Percentiles rank a stretch among this genome's conserved stretches.
phyloP scores from a whole-genome alignment of 2,329 filamentous ascomycete genomes.

The Nothophaeocryptopus gaeumannii region DNA sequence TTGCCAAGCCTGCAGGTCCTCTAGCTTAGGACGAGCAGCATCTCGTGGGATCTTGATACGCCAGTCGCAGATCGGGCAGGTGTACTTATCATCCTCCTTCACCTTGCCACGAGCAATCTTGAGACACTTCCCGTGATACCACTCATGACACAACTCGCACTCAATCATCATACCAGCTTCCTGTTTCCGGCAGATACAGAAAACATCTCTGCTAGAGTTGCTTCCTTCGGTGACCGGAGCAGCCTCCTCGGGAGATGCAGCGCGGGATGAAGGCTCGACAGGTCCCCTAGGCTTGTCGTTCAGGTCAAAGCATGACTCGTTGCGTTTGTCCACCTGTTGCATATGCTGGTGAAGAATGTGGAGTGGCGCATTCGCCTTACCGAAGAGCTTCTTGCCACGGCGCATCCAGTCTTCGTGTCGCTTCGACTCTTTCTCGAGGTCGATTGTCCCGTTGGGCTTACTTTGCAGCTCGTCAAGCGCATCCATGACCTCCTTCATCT shows the following conservation, averaged over 20 bases:
- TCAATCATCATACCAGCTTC: constrained; percentile 99
- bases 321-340: constrained; percentile 86
- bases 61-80: constrained; percentile 97
- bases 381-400: constrained; percentile 94
- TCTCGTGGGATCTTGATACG: constrained; percentile 95
- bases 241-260: constrained; percentile 59
- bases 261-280: constrained; percentile 86
- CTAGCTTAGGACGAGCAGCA: constrained; percentile 89
- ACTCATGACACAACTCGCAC: constrained; percentile 96
- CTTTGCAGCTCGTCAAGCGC: constrained; percentile 85
- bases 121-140: constrained; percentile 97
- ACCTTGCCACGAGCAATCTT: constrained; percentile 98
- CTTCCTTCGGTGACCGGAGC: constrained; percentile 45
- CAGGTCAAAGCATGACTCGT: constrained; percentile 86
- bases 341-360: constrained; percentile 95
- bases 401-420: constrained; percentile 99
- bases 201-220: constrained; percentile 69
- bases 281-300: constrained; percentile 84
- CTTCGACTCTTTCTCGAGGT: constrained; percentile 91
- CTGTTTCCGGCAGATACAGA: constrained; percentile 89
- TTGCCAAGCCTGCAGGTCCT: constrained; percentile 80
- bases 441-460: constrained; percentile 84
- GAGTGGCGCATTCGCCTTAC: constrained; percentile 93
- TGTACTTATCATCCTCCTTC: constrained; percentile 98
- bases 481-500: constrained; percentile 87